Conservation (phyloP, 768 basidiomycete genomes). For the Porpolomopsis calyptriformis region DNA sequence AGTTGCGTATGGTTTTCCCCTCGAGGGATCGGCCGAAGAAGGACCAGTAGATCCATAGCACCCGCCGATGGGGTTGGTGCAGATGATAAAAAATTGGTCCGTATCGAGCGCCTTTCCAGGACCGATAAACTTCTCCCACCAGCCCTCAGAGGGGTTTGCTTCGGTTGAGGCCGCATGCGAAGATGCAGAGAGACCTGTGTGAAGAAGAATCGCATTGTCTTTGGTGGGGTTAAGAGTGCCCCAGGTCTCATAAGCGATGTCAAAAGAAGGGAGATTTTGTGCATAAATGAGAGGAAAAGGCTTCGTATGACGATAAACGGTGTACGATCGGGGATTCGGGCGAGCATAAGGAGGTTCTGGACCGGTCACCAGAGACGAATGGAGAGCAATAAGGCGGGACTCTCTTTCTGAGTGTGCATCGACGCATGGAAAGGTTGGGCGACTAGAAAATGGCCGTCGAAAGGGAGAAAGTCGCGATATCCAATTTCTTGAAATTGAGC, state of each 20-base stretch:
- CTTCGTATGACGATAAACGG: slow-evolving; percentile 47
- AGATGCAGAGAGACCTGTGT: slow-evolving; percentile 92
- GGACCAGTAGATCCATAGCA: slow-evolving; percentile 98
- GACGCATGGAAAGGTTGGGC: slow-evolving; percentile 59
- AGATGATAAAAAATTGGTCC: slow-evolving; percentile 82
- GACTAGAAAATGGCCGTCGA: slow-evolving; percentile 1
- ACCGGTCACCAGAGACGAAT: slow-evolving; percentile 35
- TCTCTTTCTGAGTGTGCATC: slow-evolving; percentile 70
- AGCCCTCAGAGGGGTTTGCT: slow-evolving; percentile 72
- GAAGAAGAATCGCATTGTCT: slow-evolving; percentile 89
- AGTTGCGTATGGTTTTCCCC: slow-evolving; percentile 72
- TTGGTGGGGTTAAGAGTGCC: slow-evolving; percentile 66
- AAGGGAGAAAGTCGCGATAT: too few relatives aligned
- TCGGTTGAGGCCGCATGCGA: slow-evolving; percentile 85
- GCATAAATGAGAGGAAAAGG: slow-evolving; percentile 58
- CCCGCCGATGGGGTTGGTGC: slow-evolving; percentile 93
- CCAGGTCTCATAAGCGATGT: slow-evolving; percentile 98
- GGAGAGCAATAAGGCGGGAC: slow-evolving; percentile 27
- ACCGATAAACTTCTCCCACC: slow-evolving; percentile 99
- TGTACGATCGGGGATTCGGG: slow-evolving; percentile 66
- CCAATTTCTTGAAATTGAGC: too few relatives aligned
- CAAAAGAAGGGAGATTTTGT: slow-evolving; percentile 52
- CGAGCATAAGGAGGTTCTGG: slow-evolving; percentile 79
- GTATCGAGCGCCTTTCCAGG: slow-evolving; percentile 93
- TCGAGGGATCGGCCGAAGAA: slow-evolving; percentile 64